These are phyloP conservation scores for Boletus sp. DNA, from an alignment of 768 basidiomycete genomes.

Conservation along the genomic window DNA sequence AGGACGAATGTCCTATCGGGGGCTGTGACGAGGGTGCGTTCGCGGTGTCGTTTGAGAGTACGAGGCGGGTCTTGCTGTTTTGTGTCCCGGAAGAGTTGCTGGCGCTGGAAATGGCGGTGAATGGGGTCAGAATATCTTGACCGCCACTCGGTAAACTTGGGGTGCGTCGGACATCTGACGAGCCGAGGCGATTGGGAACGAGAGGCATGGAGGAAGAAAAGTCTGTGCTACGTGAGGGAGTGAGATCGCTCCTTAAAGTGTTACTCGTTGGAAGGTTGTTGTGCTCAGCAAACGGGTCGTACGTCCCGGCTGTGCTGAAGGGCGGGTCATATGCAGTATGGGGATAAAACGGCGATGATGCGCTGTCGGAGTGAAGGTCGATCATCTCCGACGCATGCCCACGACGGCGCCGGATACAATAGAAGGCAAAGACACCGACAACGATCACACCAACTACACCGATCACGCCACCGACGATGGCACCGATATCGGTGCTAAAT, in stretches of 20 bases:
- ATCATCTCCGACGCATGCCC: slow-evolving; percentile 1
- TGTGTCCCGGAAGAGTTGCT: not conserved
- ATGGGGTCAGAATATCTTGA: slow-evolving; percentile 1
- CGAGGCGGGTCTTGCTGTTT: slow-evolving; percentile 2
- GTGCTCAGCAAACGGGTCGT: not conserved
- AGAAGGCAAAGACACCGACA: not conserved
- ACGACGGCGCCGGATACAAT: slow-evolving; percentile 13
- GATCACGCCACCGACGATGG: slow-evolving; percentile 17
- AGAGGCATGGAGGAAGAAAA: not conserved
- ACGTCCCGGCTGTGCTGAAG: not conserved
- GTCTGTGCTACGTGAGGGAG: not conserved
- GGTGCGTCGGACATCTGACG: not conserved
- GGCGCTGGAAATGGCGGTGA: slow-evolving; percentile 1
- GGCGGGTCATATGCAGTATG: not conserved
- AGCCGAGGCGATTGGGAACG: slow-evolving; percentile 10
- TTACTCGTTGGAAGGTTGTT: not conserved
- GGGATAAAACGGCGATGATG: not conserved
- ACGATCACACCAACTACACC: slow-evolving; percentile 8
- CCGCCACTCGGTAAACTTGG: not conserved
- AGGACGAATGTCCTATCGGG: not conserved
- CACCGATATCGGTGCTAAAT: slow-evolving; percentile 3
- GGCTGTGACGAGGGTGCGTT: not conserved
- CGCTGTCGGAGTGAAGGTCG: not conserved
- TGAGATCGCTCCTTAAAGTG: not conserved
- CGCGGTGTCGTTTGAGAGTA: slow-evolving; percentile 2